phyloP scores from a whole-genome alignment of 441 rosid genomes.

The Pelargonium australe region DNA sequence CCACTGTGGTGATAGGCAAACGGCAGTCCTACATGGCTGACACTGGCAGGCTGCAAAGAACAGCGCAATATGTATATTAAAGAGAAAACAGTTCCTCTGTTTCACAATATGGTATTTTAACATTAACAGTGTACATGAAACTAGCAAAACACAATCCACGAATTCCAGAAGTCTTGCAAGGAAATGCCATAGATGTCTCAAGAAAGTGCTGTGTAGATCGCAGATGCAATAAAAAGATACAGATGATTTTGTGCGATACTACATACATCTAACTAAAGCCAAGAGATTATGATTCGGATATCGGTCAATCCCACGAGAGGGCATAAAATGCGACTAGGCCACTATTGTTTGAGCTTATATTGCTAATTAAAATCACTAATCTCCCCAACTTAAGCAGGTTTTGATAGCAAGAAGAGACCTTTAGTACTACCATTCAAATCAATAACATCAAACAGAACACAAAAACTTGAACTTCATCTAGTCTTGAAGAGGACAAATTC shows the following conservation, averaged over 20 bases:
- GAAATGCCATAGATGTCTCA: not conserved
- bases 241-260: not conserved
- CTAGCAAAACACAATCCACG: not conserved
- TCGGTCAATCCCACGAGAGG: too few relatives aligned
- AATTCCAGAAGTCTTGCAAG: not conserved
- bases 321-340: too few relatives aligned
- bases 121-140: not conserved
- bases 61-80: not conserved
- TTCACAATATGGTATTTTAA: not conserved
- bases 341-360: too few relatives aligned
- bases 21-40: not conserved
- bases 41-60: constrained; percentile 4
- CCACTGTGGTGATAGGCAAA: not conserved
- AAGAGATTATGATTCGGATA: too few relatives aligned
- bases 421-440: too few relatives aligned
- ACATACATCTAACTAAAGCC: not conserved
- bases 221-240: not conserved
- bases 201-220: not conserved
- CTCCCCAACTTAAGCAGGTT: too few relatives aligned
- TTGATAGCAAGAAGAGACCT: too few relatives aligned
- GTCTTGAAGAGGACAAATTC: too few relatives aligned
- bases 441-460: too few relatives aligned
- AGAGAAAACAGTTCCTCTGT: not conserved
- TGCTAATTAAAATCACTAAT: too few relatives aligned
- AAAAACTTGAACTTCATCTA: too few relatives aligned